Evolutionary conservation across 257 asterid genomes (phyloP), one percentile per base, ranked within the genome.

Genomic region (Lithospermum erythrorhizon): DNA sequence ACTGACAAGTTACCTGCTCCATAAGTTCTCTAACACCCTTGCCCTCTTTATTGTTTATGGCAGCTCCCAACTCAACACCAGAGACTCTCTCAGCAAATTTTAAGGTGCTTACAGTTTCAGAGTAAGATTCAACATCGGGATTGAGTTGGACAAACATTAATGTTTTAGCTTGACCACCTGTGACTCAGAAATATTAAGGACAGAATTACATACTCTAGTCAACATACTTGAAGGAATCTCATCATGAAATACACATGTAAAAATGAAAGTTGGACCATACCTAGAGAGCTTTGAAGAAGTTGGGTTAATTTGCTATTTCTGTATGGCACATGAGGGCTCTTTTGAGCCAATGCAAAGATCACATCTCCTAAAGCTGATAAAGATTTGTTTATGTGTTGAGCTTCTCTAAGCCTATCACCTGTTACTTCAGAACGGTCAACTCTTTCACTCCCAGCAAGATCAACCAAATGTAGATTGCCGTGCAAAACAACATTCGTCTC

Each of bases 31-130:
- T 75, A 65, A 91, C 75, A 70, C 95, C 93, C 79, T 86, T 81
- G 59, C 94, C 88, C 84, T 91, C 95, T 75, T 73, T 85, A 65
- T 86, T 91, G 74, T 84, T 88, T 63, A 81, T 73, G 21, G 98
- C 96, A 23, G 96, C 95, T 65, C 98, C 98, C 82, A 91, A 74
- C 77, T 87, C 96, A 62, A 91, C 98, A 23, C 98, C 98, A 62
- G 98, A 91, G 59, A 88, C 98, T 76, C 98, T 78, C 82, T 91
- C 96, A 19, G 98, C 96, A 82, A 91, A 91, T 75, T 91, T 91
- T 65, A 91, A 74, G 41, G 98, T 91, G 65, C 98, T 91, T 73
- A 83, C 59, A 67, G 94, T 83, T 80, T 91, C 98, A 19, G 91
- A 79, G 61, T 82, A 87, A 61, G 98, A 91, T 64, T 87, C 96